Evolutionary conservation across 371 early-diverging fungal genomes (phyloP), one percentile per base, ranked within the genome.

Genomic region (Blakeslea trispora): DNA sequence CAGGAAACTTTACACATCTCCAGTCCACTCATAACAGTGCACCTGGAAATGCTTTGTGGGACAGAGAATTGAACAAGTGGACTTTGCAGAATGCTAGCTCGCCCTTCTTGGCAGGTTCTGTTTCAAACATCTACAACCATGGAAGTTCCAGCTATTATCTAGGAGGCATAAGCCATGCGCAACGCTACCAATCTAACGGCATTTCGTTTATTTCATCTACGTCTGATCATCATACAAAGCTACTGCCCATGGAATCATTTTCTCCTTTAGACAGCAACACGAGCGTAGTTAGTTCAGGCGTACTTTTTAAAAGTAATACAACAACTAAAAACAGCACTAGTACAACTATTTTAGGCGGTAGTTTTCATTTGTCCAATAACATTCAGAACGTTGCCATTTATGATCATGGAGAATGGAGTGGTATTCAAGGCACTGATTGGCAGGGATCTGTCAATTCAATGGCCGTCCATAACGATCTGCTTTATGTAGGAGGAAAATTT

Each of bases 401-500:
- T 28, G 50, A 64, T 14, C 71, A 80, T 31, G 66, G 64, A 4
- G 22, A 50, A 2, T 80, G 77, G 82, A 63, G 59, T 15, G 77
- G 77, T 8, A 44, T 81, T 17, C 19, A 49, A 35, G 69, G 70
- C n/a, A 64, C 69, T 0, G 57, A 68, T 6, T 77, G 78, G 78
- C 37, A 66, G 28, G 78, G 77, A 9, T 46, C 65, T 34, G 51
- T 76, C 24, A 63, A 49, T 28, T 22, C 71, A 0, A 69, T 76
- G 65, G 66, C 55, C 1, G 67, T 77, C 3, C 53, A 68, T 18
- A 43, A 63, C 14, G 69, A 83, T 34, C 43, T 72, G 14, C 59
- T 86, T n/a, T 72, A 75, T 54, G 74, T 83, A 7, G 84, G 83
- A 39, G 84, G 86, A 17, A 41, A 54, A 11, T 81, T 81, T 52